A percentile compares a stretch with the other conserved stretches of the same genome.
Evolutionary conservation across 257 asterid species (phyloP).

Genomic region (Solanum stenotomum): DNA sequence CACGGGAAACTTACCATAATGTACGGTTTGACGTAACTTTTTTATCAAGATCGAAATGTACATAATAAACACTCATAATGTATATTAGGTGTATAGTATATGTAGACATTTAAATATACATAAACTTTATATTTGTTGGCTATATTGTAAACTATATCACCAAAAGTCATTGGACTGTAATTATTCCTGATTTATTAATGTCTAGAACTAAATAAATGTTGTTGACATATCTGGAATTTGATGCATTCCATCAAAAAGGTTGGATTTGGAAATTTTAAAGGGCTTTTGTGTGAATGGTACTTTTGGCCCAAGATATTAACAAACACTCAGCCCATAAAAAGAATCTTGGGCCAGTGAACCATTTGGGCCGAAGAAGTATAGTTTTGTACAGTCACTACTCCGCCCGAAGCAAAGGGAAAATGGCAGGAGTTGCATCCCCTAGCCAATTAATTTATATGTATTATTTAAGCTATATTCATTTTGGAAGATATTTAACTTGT

Average conservation of each 20-base stretch:
- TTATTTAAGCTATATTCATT: neutral
- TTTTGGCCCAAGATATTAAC: neutral
- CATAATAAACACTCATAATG: neutral
- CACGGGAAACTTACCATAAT: neutral
- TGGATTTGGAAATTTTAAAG: neutral
- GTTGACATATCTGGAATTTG: neutral
- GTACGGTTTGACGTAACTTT: neutral
- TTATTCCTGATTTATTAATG: neutral
- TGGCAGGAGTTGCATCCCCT: neutral
- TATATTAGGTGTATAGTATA: no score
- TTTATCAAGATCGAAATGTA: neutral
- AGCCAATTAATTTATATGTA: neutral
- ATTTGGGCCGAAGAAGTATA: neutral
- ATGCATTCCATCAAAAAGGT: neutral
- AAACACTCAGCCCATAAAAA: neutral
- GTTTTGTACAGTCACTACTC: neutral
- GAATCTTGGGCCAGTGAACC: neutral
- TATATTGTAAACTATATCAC: neutral
- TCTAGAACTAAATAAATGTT: neutral
- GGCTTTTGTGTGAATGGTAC: neutral
- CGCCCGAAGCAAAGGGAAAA: neutral
- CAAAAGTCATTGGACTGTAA: neutral
- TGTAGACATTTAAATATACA: neutral
- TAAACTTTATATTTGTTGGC: neutral
- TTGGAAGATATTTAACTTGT: no score